phyloP scores from a whole-genome alignment of 202 grass and related monocot genomes.

The Bolboschoenoplectus hybrid region DNA sequence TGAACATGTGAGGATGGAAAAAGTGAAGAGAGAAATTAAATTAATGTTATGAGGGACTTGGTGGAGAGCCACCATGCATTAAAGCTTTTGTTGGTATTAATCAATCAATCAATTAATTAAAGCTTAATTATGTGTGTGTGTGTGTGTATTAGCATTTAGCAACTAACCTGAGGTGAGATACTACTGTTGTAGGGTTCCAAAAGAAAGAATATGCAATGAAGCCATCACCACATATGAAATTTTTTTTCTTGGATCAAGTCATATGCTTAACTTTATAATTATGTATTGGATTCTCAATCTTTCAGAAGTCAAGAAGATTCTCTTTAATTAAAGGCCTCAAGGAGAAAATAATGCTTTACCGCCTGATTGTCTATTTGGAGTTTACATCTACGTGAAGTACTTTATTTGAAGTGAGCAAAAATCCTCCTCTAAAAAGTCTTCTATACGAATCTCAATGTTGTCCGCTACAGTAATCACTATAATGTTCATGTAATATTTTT shows the following conservation, averaged over 20 bases:
- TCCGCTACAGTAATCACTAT: too few relatives aligned
- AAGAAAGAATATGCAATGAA: conserved; percentile 32
- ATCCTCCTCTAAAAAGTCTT: too few relatives aligned
- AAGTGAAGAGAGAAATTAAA: conserved; percentile 17
- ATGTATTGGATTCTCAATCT: conserved; percentile 38
- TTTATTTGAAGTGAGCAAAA: too few relatives aligned
- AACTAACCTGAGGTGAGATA: conserved; percentile 34
- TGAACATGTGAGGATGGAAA: conserved; percentile 26
- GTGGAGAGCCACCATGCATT: conserved; percentile 30
- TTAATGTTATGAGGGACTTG: conserved; percentile 20
- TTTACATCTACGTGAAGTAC: too few relatives aligned
- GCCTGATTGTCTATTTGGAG: not conserved
- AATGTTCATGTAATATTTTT: too few relatives aligned
- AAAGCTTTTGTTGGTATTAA: conserved; percentile 30
- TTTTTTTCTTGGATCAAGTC: conserved; percentile 29
- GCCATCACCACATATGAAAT: conserved; percentile 28
- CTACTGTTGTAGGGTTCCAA: conserved; percentile 9
- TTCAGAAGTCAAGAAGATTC: conserved; percentile 37
- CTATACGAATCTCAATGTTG: too few relatives aligned
- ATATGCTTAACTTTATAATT: conserved; percentile 29
- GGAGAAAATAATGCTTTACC: conserved; percentile 29
- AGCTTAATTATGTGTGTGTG: conserved; percentile 2
- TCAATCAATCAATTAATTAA: conserved; percentile 9
- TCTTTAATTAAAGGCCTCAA: conserved; percentile 18
- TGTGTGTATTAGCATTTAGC: conserved; percentile 32